Percentiles rank a stretch among this genome's conserved stretches.
Conservation (phyloP, 2,329 filamentous ascomycete species). For the Lecanicillium sp. region DNA sequence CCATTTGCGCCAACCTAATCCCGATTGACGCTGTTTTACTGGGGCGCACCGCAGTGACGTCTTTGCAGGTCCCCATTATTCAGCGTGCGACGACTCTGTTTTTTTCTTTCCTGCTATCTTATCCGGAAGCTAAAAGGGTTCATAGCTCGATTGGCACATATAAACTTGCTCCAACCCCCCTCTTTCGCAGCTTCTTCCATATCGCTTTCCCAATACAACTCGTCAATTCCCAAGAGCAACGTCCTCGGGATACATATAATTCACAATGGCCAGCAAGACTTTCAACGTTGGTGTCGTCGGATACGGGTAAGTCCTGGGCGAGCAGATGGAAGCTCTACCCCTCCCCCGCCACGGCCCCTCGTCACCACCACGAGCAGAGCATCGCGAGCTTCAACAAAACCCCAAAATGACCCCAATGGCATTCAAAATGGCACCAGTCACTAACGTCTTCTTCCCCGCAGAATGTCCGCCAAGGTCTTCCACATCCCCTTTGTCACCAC, state of each 20-base stretch:
- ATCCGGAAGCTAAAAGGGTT: no score
- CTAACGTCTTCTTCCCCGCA: slow-evolving; percentile 15
- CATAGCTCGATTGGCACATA: no score
- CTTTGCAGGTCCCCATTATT: no score
- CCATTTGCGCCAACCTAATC: no score
- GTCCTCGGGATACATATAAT: not conserved
- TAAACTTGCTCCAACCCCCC: no score
- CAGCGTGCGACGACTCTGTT: no score
- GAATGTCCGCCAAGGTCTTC: slow-evolving; percentile 67
- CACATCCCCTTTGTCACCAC: slow-evolving; percentile 53
- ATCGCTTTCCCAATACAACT: no score
- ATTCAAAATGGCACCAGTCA: not conserved
- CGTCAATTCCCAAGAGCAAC: no score
- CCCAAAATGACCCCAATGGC: slow-evolving; percentile 10
- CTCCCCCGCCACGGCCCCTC: slow-evolving; percentile 3
- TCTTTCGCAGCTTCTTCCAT: no score
- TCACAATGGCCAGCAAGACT: slow-evolving; percentile 19
- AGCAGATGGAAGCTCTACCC: slow-evolving; percentile 1
- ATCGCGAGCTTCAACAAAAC: not conserved
- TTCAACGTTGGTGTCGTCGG: slow-evolving; percentile 45
- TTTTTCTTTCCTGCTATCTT: no score
- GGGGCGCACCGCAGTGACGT: no score
- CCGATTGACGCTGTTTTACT: no score
- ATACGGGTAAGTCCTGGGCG: slow-evolving; percentile 34
- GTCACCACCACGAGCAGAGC: not conserved